A percentile compares a stretch with the other conserved stretches of the same genome.
Conservation (phyloP, 768 basidiomycete species). For the Lentinula sp. region DNA sequence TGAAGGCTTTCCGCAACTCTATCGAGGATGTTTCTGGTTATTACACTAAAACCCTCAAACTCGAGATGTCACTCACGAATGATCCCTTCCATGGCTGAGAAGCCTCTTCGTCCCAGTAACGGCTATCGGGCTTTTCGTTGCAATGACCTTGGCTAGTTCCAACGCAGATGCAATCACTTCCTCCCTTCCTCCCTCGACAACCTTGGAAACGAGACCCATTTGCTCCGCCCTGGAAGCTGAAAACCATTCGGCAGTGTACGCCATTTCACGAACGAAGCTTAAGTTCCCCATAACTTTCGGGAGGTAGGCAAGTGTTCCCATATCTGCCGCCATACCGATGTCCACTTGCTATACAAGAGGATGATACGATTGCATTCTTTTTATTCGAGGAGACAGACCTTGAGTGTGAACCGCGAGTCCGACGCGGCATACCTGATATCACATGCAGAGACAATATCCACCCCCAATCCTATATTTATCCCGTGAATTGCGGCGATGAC, state of each 20-base stretch:
- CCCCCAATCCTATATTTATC: conserved; percentile 64
- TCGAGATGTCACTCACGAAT: conserved; percentile 42
- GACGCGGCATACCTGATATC: conserved; percentile 75
- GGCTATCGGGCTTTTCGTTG: conserved; percentile 75
- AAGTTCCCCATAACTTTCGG: conserved; percentile 71
- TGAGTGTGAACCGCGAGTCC: conserved; percentile 62
- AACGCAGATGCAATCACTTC: conserved; percentile 66
- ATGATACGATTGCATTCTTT: neutral
- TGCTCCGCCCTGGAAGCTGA: conserved; percentile 56
- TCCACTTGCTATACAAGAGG: conserved; percentile 63
- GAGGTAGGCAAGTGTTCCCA: conserved; percentile 79
- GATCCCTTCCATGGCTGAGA: conserved; percentile 72
- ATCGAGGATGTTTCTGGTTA: neutral
- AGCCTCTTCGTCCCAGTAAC: conserved; percentile 73
- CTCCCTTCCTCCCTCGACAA: conserved; percentile 58
- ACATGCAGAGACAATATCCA: conserved; percentile 71
- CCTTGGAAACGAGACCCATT: conserved; percentile 69
- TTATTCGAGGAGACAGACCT: conserved; percentile 35
- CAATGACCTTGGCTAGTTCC: conserved; percentile 59
- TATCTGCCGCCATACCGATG: conserved; percentile 81
- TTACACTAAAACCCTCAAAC: neutral
- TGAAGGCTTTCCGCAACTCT: conserved; percentile 42
- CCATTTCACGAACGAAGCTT: conserved; percentile 67
- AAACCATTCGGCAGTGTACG: conserved; percentile 72
- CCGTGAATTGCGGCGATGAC: conserved; percentile 84